Conservation (phyloP, 2,329 filamentous ascomycete species). For the Penicillium crustosum region DNA sequence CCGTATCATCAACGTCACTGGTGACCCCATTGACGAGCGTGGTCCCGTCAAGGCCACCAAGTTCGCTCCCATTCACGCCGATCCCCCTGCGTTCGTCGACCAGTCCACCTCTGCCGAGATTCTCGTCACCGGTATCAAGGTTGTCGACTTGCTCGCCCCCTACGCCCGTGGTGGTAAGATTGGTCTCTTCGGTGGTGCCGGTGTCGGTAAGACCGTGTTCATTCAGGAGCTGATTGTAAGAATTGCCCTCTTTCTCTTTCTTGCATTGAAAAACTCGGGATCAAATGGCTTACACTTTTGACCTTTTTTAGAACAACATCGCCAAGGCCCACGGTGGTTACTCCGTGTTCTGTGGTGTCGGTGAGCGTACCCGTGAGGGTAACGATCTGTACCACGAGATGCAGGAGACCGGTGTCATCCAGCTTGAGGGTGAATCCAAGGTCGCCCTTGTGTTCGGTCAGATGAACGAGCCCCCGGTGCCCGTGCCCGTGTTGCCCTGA, state of each 20-base stretch:
- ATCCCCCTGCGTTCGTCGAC: constrained; percentile 87
- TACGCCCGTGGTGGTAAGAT: constrained; percentile 99
- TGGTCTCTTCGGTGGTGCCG: constrained; percentile 99
- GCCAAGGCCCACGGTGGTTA: constrained; percentile 99
- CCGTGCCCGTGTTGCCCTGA: constrained; percentile 98
- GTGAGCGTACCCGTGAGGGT: constrained; percentile 99
- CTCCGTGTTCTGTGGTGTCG: constrained; percentile 99
- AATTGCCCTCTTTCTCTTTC: constrained; percentile 7
- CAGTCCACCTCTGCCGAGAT: constrained; percentile 97
- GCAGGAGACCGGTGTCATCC: constrained; percentile 99
- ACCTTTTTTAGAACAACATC: constrained; percentile 82
- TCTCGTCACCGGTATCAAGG: constrained; percentile 99
- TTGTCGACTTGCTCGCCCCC: constrained; percentile 96
- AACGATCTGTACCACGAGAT: constrained; percentile 99
- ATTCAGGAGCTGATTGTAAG: constrained; percentile 97
- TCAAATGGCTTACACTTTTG: neutral
- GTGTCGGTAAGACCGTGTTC: constrained; percentile 99
- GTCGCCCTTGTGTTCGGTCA: constrained; percentile 99
- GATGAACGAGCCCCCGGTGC: constrained; percentile 99
- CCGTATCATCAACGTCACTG: constrained; percentile 99
- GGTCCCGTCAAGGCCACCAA: constrained; percentile 94
- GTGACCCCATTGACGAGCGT: constrained; percentile 99
- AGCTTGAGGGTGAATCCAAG: constrained; percentile 99
- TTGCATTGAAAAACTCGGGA: too few relatives aligned
- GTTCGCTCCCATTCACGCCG: constrained; percentile 86